These are phyloP conservation scores for Sporodiniella umbellata DNA, from an alignment of 371 early-diverging fungal species.

Conservation along the genomic window DNA sequence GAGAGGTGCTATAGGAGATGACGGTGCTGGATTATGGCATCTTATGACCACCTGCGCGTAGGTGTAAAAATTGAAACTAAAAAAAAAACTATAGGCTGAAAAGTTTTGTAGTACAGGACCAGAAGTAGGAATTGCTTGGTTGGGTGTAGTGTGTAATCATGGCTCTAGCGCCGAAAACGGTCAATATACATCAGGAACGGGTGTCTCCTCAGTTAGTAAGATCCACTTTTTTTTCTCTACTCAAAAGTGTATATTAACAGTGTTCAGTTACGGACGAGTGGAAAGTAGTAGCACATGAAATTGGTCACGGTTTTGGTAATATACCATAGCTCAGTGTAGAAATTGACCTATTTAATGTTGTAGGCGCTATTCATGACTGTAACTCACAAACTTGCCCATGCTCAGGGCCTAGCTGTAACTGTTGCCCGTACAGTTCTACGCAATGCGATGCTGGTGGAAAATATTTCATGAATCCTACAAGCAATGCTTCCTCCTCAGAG, in stretches of 20 bases:
- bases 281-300: slow-evolving; percentile 95
- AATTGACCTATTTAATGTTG: not conserved
- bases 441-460: slow-evolving; percentile 79
- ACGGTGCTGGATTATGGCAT: slow-evolving; percentile 94
- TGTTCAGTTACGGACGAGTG: slow-evolving; percentile 75
- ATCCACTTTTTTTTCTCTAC: not conserved
- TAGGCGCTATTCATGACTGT: slow-evolving; percentile 74
- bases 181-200: slow-evolving; percentile 80
- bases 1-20: slow-evolving; percentile 67
- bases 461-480: slow-evolving; percentile 88
- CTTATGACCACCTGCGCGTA: slow-evolving; percentile 87
- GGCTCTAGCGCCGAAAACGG: slow-evolving; percentile 16
- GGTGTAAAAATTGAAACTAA: slow-evolving; percentile 8
- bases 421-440: slow-evolving; percentile 70
- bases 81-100: too few relatives aligned
- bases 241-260: not conserved
- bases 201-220: slow-evolving; percentile 77
- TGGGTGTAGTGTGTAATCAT: slow-evolving; percentile 70
- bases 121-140: slow-evolving; percentile 94
- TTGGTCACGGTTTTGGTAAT: slow-evolving; percentile 89
- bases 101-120: slow-evolving; percentile 66
- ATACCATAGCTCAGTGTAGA: not conserved
- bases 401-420: slow-evolving; percentile 45
- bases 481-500: slow-evolving; percentile 63
- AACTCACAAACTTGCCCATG: slow-evolving; percentile 59